Evolutionary conservation across 768 basidiomycete species (phyloP).

Genomic region (Albatrellus ellisii): DNA sequence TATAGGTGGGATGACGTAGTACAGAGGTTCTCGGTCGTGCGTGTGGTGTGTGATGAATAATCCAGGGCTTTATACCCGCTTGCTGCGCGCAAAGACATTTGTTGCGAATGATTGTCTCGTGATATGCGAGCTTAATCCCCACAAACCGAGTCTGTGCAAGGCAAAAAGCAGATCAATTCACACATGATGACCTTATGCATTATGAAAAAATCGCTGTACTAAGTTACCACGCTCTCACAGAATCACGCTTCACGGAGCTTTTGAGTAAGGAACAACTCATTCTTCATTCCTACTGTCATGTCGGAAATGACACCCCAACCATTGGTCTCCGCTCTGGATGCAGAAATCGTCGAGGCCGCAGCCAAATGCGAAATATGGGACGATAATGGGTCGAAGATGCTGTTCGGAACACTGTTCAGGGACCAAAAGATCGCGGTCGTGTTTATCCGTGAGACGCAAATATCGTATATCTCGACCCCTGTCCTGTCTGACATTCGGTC

Average conservation of each 20-base stretch:
- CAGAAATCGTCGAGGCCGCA: constrained; percentile 1
- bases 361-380: constrained; percentile 5
- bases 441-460: constrained; percentile 8
- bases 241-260: not conserved
- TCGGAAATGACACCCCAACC: not conserved
- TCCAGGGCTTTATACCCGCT: too few relatives aligned
- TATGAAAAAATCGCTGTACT: too few relatives aligned
- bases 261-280: too few relatives aligned
- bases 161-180: too few relatives aligned
- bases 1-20: too few relatives aligned
- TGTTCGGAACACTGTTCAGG: constrained; percentile 8
- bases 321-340: constrained; percentile 1
- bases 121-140: too few relatives aligned
- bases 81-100: too few relatives aligned
- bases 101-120: too few relatives aligned
- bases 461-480: not conserved
- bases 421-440: constrained; percentile 7
- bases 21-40: too few relatives aligned
- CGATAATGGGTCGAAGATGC: constrained; percentile 4
- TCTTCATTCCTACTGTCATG: constrained; percentile 5
- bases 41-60: too few relatives aligned
- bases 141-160: too few relatives aligned
- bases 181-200: too few relatives aligned
- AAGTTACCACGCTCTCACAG: not conserved
- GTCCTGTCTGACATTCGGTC: not conserved